Conservation (phyloP, 108 stramenopile genomes). For the Conticribra guillardii region DNA sequence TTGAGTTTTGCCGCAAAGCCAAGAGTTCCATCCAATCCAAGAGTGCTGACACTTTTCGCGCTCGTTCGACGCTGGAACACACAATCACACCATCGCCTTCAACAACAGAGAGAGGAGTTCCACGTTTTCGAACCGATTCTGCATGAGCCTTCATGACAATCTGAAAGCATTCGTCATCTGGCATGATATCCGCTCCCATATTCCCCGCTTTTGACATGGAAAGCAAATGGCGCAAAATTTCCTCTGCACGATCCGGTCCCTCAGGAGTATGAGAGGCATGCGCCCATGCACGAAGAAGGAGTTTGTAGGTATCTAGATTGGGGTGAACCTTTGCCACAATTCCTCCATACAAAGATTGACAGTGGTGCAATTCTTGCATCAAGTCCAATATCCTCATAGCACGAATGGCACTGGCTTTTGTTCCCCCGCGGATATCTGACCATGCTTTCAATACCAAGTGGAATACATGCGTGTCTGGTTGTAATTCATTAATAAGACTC, state of each 20-base stretch:
- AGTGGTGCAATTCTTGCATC: conserved; percentile 49
- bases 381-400: conserved; percentile 40
- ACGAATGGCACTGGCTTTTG: conserved; percentile 38
- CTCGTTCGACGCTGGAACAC: conserved; percentile 19
- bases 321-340: conserved; percentile 35
- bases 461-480: conserved; percentile 42
- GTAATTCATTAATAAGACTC: conserved; percentile 27
- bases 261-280: conserved; percentile 25
- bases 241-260: conserved; percentile 42
- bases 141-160: conserved; percentile 50
- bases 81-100: not conserved
- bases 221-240: conserved; percentile 44
- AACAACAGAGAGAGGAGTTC: not conserved
- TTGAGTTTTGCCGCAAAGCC: conserved; percentile 25
- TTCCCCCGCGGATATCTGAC: conserved; percentile 31
- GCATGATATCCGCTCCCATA: conserved; percentile 30
- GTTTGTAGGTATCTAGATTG: conserved; percentile 40
- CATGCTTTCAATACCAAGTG: conserved; percentile 35
- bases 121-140: conserved; percentile 28
- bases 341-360: conserved; percentile 31
- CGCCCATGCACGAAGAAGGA: conserved; percentile 36
- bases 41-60: conserved; percentile 27
- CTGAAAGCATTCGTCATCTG: conserved; percentile 46
- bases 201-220: conserved; percentile 46
- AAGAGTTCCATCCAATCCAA: conserved; percentile 49